phyloP scores from a whole-genome alignment of 2,329 filamentous ascomycete species.

The Xylariaceae sp. region DNA sequence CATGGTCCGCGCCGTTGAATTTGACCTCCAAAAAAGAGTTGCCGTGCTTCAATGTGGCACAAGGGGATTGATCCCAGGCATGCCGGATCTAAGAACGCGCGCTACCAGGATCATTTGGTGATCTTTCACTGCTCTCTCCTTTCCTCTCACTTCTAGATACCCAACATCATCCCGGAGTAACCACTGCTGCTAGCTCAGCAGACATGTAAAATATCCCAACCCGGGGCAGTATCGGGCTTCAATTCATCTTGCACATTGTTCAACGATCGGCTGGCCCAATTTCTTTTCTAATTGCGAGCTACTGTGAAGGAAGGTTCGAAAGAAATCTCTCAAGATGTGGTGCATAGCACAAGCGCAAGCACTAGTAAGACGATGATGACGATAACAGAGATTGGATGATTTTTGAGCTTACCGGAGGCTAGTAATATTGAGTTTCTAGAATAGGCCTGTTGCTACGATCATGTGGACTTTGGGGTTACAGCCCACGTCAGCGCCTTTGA shows the following conservation, averaged over 20 bases:
- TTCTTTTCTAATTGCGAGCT: constrained; percentile 12
- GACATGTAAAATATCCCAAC: background rate
- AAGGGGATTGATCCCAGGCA: constrained; percentile 54
- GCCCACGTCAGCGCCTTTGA: constrained; percentile 9
- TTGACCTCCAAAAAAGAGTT: constrained; percentile 58
- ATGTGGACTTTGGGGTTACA: constrained; percentile 4
- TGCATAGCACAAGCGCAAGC: constrained; percentile 11
- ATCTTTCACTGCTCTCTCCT: background rate
- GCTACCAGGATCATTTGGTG: constrained; percentile 56
- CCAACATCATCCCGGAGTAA: background rate
- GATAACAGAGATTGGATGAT: constrained; percentile 13
- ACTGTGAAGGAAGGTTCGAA: background rate
- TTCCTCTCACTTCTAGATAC: background rate
- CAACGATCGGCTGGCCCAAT: constrained; percentile 24
- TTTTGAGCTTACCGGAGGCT: background rate
- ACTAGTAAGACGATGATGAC: constrained; percentile 10
- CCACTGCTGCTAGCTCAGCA: background rate
- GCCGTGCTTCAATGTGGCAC: constrained; percentile 61
- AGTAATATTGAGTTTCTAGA: constrained; percentile 3
- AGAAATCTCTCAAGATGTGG: background rate
- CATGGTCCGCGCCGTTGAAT: constrained; percentile 62
- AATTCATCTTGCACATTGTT: constrained; percentile 13
- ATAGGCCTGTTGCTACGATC: background rate
- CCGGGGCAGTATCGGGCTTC: background rate
- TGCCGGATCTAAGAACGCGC: constrained; percentile 54